These are phyloP conservation scores for Aspergillus fructus DNA, from an alignment of 2,329 filamentous ascomycete species.

Conservation along the genomic window DNA sequence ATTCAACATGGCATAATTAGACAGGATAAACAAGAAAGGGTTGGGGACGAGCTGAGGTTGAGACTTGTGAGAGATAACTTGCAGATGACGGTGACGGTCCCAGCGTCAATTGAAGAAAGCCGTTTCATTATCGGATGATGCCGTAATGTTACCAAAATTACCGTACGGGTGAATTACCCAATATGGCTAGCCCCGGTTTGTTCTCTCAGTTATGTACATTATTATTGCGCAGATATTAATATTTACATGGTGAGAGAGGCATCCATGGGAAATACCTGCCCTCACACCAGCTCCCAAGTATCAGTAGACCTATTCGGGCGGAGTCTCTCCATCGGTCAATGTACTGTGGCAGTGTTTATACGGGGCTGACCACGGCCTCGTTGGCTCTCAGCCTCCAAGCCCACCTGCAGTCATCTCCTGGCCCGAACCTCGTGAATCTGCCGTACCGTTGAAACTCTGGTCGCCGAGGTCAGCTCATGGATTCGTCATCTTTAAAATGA, in stretches of 20 bases:
- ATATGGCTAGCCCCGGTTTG: neutral
- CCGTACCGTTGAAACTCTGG: neutral
- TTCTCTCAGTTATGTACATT: neutral
- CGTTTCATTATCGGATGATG: neutral
- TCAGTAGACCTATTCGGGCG: neutral
- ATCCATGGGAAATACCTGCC: neutral
- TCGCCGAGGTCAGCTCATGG: neutral
- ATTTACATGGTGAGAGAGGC: neutral
- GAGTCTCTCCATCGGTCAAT: neutral
- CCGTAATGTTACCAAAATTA: conserved; percentile 1
- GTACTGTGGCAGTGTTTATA: neutral
- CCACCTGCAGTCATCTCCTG: neutral
- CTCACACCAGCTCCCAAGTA: neutral
- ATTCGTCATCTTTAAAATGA: neutral
- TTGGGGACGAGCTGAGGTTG: neutral
- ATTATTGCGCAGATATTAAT: neutral
- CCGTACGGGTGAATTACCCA: neutral
- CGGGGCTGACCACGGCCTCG: neutral
- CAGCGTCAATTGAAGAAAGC: neutral
- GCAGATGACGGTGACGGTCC: neutral
- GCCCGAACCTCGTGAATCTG: neutral
- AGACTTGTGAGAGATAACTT: neutral
- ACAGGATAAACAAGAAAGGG: neutral
- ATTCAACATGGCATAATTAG: conserved; percentile 7
- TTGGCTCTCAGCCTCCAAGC: neutral